A percentile compares a stretch with the other conserved stretches of the same genome.
phyloP scores from a whole-genome alignment of 331 rosid species.

The Saraca asoca region DNA sequence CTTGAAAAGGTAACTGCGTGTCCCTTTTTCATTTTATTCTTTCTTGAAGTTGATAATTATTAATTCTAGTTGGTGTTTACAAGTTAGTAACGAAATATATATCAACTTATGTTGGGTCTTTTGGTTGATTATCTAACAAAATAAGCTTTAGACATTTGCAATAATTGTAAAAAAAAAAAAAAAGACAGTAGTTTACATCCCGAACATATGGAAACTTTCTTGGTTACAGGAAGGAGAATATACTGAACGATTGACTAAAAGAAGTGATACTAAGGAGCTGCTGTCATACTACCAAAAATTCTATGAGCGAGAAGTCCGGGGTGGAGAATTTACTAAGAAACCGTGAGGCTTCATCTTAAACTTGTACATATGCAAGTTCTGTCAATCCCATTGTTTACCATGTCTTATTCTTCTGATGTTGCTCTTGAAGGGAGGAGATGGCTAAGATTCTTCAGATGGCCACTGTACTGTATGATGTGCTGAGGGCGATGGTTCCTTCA shows the following conservation, averaged over 20 bases:
- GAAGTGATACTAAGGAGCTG: slow-evolving; percentile 49
- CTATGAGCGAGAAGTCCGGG: slow-evolving; percentile 49
- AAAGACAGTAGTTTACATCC: background rate
- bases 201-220: slow-evolving; percentile 8
- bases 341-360: slow-evolving; percentile 54
- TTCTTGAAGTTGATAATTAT: slow-evolving; percentile 12
- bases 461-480: slow-evolving; percentile 71
- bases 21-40: slow-evolving; percentile 1
- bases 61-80: slow-evolving; percentile 4
- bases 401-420: slow-evolving; percentile 30
- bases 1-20: slow-evolving; percentile 50
- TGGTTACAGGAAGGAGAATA: slow-evolving; percentile 60
- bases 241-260: slow-evolving; percentile 27
- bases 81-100: background rate
- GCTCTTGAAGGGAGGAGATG: slow-evolving; percentile 87
- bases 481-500: slow-evolving; percentile 55
- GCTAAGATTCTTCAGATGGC: slow-evolving; percentile 76
- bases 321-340: slow-evolving; percentile 50
- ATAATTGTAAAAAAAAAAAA: background rate
- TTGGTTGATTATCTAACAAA: slow-evolving; percentile 6
- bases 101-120: background rate
- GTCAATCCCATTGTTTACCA: slow-evolving; percentile 21
- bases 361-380: slow-evolving; percentile 24
- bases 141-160: background rate
- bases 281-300: slow-evolving; percentile 44